Evolutionary conservation across 345 rosid species (phyloP).

Genomic region (Combretum micranthum): DNA sequence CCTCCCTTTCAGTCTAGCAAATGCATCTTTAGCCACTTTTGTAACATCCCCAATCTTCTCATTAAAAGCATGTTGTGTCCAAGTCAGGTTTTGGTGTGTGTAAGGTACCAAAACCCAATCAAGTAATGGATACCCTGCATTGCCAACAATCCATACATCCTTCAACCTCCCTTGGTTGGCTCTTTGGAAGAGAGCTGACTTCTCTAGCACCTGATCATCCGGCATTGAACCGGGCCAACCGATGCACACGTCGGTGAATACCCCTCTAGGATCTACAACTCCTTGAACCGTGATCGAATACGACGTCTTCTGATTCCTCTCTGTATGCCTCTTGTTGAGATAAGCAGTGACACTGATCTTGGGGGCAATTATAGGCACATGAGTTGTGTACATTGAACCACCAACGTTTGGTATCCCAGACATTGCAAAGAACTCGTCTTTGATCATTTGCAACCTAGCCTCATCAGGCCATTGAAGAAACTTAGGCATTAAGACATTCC

Average conservation of each 20-base stretch:
- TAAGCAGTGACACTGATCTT: conserved; percentile 32
- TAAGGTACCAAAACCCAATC: conserved; percentile 53
- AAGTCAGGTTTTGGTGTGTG: conserved; percentile 36
- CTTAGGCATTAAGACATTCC: conserved; percentile 35
- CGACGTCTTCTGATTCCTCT: conserved; percentile 41
- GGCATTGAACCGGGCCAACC: conserved; percentile 63
- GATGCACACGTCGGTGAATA: conserved; percentile 43
- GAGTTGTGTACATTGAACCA: conserved; percentile 50
- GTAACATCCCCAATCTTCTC: conserved; percentile 26
- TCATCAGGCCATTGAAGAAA: conserved; percentile 46
- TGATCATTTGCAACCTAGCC: conserved; percentile 10
- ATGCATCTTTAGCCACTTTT: conserved; percentile 28
- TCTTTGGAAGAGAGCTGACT: conserved; percentile 29
- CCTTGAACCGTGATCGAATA: conserved; percentile 50
- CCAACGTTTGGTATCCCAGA: conserved; percentile 36
- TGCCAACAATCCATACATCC: conserved; percentile 33
- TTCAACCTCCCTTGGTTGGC: conserved; percentile 26
- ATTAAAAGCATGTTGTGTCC: conserved; percentile 46
- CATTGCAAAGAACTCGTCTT: conserved; percentile 19
- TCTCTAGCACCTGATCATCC: conserved; percentile 37
- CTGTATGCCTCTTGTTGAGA: conserved; percentile 45
- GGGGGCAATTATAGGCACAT: conserved; percentile 42
- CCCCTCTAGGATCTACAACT: conserved; percentile 33
- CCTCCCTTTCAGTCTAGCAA: conserved; percentile 35
- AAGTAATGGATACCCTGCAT: conserved; percentile 28